A percentile compares a stretch with the other conserved stretches of the same genome.
These are phyloP conservation scores for Pseudogymnoascus sp. DNA, from an alignment of 2,329 filamentous ascomycete species.

Conservation along the genomic window DNA sequence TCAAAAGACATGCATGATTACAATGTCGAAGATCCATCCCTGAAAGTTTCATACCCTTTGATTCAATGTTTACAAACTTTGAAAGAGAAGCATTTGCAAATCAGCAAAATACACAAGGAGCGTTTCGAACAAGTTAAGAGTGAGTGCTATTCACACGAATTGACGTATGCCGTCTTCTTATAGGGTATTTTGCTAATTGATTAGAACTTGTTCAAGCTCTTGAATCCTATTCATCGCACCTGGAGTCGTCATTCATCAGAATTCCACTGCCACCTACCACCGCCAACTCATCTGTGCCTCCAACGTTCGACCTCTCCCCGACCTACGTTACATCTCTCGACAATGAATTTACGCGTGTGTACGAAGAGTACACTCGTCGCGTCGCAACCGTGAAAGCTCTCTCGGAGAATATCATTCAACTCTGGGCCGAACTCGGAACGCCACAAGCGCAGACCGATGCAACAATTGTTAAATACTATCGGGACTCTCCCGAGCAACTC, in stretches of 20 bases:
- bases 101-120: constrained; percentile 79
- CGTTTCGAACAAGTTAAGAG: constrained; percentile 94
- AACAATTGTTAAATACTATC: constrained; percentile 80
- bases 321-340: constrained; percentile 83
- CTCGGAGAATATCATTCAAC: constrained; percentile 78
- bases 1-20: constrained; percentile 57
- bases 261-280: constrained; percentile 78
- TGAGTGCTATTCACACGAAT: constrained; percentile 37
- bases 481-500: constrained; percentile 86
- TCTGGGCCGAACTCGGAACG: constrained; percentile 93
- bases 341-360: constrained; percentile 85
- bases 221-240: constrained; percentile 91
- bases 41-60: constrained; percentile 77
- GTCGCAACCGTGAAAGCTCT: constrained; percentile 66
- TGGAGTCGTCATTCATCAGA: constrained; percentile 81
- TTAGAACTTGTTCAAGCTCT: constrained; percentile 86
- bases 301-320: constrained; percentile 86
- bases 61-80: constrained; percentile 69
- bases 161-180: constrained; percentile 12
- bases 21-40: constrained; percentile 56
- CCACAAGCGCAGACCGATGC: constrained; percentile 88
- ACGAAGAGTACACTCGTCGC: constrained; percentile 89
- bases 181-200: constrained; percentile 10
- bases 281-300: constrained; percentile 66
- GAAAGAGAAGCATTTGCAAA: constrained; percentile 76